These are phyloP conservation scores for Heritiera fomes DNA, from an alignment of 345 rosid species.

Conservation along the genomic window DNA sequence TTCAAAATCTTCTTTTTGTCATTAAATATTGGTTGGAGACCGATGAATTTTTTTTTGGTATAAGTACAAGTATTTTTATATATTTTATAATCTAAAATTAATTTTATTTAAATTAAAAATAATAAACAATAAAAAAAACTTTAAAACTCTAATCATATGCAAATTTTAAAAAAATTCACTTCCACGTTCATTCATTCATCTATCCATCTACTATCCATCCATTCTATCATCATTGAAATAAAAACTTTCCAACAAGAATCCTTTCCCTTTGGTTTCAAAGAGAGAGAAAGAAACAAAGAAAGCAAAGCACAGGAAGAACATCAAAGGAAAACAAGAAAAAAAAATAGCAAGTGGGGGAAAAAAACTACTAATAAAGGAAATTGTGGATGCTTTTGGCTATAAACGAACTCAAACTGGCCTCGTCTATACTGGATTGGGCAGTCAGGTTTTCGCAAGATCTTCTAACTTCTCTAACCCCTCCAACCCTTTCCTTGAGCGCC, in stretches of 20 bases:
- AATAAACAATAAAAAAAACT: too few relatives aligned
- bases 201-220: too few relatives aligned
- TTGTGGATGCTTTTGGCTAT: constrained; percentile 46
- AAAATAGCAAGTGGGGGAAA: constrained; percentile 39
- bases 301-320: constrained; percentile 1
- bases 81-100: too few relatives aligned
- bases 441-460: constrained; percentile 23
- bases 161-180: too few relatives aligned
- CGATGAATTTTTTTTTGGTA: too few relatives aligned
- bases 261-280: neutral
- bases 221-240: neutral
- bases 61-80: too few relatives aligned
- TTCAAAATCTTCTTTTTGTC: too few relatives aligned
- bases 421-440: constrained; percentile 52
- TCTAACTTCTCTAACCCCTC: constrained; percentile 14
- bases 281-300: constrained; percentile 22
- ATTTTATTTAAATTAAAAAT: too few relatives aligned
- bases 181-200: too few relatives aligned
- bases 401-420: constrained; percentile 50
- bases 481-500: constrained; percentile 11
- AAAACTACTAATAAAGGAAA: constrained; percentile 23
- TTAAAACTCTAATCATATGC: too few relatives aligned
- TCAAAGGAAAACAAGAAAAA: constrained; percentile 6
- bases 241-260: neutral
- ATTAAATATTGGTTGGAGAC: too few relatives aligned